Evolutionary conservation across 2,329 filamentous ascomycete species (phyloP), one percentile per base, ranked within the genome.

Genomic region (Pseudogymnoascus sp.): DNA sequence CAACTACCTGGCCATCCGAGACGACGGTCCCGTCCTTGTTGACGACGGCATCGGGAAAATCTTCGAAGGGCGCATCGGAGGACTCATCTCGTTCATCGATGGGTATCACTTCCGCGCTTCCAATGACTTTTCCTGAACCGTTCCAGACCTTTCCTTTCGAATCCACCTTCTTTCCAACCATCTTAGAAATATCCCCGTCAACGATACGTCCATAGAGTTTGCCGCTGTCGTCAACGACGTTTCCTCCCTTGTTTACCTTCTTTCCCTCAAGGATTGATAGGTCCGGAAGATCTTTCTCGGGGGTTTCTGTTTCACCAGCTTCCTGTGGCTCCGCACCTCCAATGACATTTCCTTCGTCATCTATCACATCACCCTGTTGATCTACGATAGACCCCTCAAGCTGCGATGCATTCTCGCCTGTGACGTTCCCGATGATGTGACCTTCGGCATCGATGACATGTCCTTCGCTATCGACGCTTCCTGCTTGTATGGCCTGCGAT

Each of bases 71-170:
- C 1, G 80, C 75, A 12, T 79, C 77, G 64, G 76, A 76, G 21
- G 72, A 68, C 1, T 80, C 79, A 38, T 82, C 80, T 3, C 79
- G 77, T 67, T 85, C 82, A 14, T 73, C 73, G 3, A 80, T 76
- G 2, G 86, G 82, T 64, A 88, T 82, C 11, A 87, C 81, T 74
- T 90, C 86, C 47, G 81, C 84, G 62, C 82, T 82, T 31, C 88
- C 88, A 60, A 90, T 82, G 38, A 88, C 78, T 72, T 89, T 83
- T 65, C 88, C 88, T 5, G 79, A 78, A 65, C 90, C 86, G 70
- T 86, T 86, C 84, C 85, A 90, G 75, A 91, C 86, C 67, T 87
- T 79, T 50, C 88, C 88, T 37, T 88, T 76, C 62, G 83, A 84
- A 66, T 90, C 87, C 35, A 84, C 77, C 70, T 83, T 82, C 69